Percentiles rank a stretch among this genome's conserved stretches.
phyloP scores from a whole-genome alignment of 208 protist genomes.

The Leishmania braziliensis region DNA sequence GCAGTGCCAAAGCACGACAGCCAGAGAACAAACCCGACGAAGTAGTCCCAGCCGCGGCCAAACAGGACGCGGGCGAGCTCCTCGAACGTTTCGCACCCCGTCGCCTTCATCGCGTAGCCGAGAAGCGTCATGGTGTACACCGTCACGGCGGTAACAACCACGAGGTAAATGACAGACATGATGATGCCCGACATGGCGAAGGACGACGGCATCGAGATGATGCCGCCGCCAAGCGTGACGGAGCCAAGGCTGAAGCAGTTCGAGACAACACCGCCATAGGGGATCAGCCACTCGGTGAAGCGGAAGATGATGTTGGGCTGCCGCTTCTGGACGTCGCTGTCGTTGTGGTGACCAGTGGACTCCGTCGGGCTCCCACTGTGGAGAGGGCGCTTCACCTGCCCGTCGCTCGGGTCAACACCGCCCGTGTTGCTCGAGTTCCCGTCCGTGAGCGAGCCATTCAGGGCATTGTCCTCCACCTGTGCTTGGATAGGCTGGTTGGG shows the following conservation, averaged over 20 bases:
- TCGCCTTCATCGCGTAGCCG: slow-evolving; percentile 53
- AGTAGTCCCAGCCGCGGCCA: slow-evolving; percentile 56
- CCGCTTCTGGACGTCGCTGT: background rate
- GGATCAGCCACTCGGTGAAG: slow-evolving; percentile 29
- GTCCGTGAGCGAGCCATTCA: background rate
- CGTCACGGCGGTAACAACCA: slow-evolving; percentile 43
- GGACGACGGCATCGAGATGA: slow-evolving; percentile 59
- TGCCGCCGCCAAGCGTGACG: slow-evolving; percentile 66
- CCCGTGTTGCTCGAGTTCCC: background rate
- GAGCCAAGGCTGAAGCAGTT: slow-evolving; percentile 63
- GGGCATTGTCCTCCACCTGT: background rate
- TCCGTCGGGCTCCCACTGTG: background rate
- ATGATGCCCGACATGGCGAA: slow-evolving; percentile 58
- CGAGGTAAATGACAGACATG: slow-evolving; percentile 66
- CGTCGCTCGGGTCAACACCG: too few relatives aligned
- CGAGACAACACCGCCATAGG: slow-evolving; percentile 53
- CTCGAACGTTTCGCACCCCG: slow-evolving; percentile 57
- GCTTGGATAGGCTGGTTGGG: background rate
- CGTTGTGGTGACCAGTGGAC: background rate
- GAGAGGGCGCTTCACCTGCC: background rate
- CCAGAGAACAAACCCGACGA: slow-evolving; percentile 67
- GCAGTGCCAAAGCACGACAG: slow-evolving; percentile 71
- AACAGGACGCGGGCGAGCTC: slow-evolving; percentile 46
- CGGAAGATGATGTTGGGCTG: background rate
- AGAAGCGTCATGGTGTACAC: slow-evolving; percentile 73